Evolutionary conservation across 2,329 filamentous ascomycete species (phyloP), one percentile per base, ranked within the genome.

Genomic region (Fusarium cicatricum): DNA sequence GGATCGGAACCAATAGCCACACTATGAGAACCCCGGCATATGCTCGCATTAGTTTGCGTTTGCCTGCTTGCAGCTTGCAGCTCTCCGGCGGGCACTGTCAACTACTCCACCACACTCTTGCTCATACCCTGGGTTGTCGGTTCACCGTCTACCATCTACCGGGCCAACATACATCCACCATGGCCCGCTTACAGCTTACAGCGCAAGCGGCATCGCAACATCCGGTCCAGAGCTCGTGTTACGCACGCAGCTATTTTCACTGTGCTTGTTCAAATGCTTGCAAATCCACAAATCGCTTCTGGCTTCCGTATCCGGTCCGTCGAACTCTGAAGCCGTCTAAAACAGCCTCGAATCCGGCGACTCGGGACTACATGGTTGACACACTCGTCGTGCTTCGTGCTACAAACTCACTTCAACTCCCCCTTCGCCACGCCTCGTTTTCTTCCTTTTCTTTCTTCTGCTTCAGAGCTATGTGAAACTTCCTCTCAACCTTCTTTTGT

Each of bases 31-130:
- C 9, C 26, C 33, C 37, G 31, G 43, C 36, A 64, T 21, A 53
- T 58, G 41, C 34, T 39, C 33, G 26, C 19, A 54, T 54, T 28
- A 23, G 16, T 36, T 45, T 61, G 38, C 52, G 16, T 36, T 45
- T 61, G 38, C 52, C 62, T 62, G 60, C 47, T 61, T 63, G 60
- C 60, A 64, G 60, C 47, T 61, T 63, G 60, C 60, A 64, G 44
- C 49, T 50, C 23, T 53, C 38, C 43, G 40, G 44, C 44, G 31
- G 29, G 31, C 43, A 44, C 38, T 33, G 49, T 43, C 23, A 26
- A 26, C 23, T 31, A 26, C 52, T 64, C 60, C 60, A 64, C 60
- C 46, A 50, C 58, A 62, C 58, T 40, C 21, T 19, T 16, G 15
- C 16, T 33, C 37, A 32, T 37, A 42, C 16, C 37, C 46, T 19